Evolutionary conservation across 2,329 filamentous ascomycete genomes (phyloP), one percentile per base, ranked within the genome.

Genomic region (Leptographium lundbergii): DNA sequence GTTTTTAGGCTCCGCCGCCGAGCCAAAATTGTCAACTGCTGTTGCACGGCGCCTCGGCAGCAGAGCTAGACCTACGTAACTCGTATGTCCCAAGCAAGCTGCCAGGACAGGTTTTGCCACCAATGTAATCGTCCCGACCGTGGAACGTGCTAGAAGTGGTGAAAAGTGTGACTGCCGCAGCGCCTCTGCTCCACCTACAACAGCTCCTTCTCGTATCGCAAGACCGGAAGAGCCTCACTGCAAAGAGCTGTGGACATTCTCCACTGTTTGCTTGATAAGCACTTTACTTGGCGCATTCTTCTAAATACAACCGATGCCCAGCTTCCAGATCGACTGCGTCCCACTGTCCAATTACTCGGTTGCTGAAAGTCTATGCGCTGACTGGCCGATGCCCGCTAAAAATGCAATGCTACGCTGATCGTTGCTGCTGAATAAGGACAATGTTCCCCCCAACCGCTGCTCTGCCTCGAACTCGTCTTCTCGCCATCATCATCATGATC

Each of bases 401-500:
- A 5, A n/a, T 45, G 42, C 42, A 45, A 45, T 45, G 42, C 42
- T 45, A 45, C 42, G 42, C 42, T 45, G 42, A n/a, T 7, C n/a
- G 2, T n/a, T 10, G 42, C 42, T 19, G 19, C 42, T 45, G 42
- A 50, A 50, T 19, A 50, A 50, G 17, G 11, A 25, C 22, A 27
- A 11, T 5, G 24, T 25, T 22, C 45, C 7, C 42, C 19, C 22
- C 42, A n/a, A n/a, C n/a, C n/a, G n/a, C n/a, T n/a, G n/a, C n/a
- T n/a, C n/a, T n/a, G n/a, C n/a, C n/a, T 22, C n/a, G 9, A 17
- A 22, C 45, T 13, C 45, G n/a, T 39, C 32, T 24, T 22, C 34
- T 39, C n/a, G n/a, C 32, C 32, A 3, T n/a, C n/a, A 2, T n/a
- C 13, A 14, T 47, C 32, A 50, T 22, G 17, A 42, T 75, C 75